Base-by-base conservation (phyloP, 371 early-diverging fungal genomes). In the Neoconidiobolus thromboides region DNA sequence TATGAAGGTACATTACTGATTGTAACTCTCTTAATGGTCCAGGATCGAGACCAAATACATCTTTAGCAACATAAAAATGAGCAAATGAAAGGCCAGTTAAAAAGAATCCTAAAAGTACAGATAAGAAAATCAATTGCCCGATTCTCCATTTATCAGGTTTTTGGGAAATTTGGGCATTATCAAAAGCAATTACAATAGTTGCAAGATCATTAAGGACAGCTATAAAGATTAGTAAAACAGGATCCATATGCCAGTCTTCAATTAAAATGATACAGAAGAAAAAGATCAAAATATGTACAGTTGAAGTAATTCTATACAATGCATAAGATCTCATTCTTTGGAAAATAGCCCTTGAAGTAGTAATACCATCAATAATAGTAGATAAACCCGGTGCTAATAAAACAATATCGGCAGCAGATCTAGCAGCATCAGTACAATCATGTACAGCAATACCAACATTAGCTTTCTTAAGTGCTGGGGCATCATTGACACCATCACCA, bases 401-500 rank as follows among this genome's bases (percentile, higher is more conserved):
- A 38, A 92, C 89, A 67, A 93, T 90, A 73, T 93, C 92, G 52
- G 89, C 79, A 39, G 93, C 92, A 36, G 86, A 82, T 48, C 91
- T 79, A 26, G 91, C 89, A 37, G 91, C 90, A 68, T 92, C 93
- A 0, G 91, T 89, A 68, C 91, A 88, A 61, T 85, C 87, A 53
- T 87, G 83, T 61, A 82, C 82, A 47, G 82, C 82, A 70, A 82
- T 81, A 65, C 82, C 82, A 51, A 82, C 81, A 55, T 82, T 82
- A 57, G 82, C 81, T 69, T 78, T 79, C 71, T 82, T 82, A 49
- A 94, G 79, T 38, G 95, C 94, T 0, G 88, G 90, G 1, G 90
- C 88, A 71, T 94, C 95, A 67, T 91, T 93, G 52, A 89, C 89
- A 66, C 92, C 91, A 69, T 91, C 92, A 42, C 79, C 79, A 14